Conservation (phyloP, 352 stramenopile species). For the Phytophthora uliginosa region DNA sequence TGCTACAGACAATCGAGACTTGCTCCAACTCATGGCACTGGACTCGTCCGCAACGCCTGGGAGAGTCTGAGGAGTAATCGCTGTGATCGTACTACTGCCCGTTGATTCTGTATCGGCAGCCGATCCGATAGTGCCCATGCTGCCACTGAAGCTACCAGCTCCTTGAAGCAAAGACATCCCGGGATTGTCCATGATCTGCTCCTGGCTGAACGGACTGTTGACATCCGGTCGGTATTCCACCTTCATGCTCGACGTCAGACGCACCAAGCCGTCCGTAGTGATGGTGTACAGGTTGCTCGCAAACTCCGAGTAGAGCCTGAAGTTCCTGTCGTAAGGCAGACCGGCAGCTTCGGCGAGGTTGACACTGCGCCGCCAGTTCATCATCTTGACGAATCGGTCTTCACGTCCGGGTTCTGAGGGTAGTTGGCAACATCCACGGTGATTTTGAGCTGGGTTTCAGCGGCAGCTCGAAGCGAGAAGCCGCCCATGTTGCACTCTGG, state of each 20-base stretch:
- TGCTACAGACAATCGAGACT: not conserved
- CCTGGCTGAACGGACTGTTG: slow-evolving; percentile 34
- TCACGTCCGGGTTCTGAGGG: slow-evolving; percentile 19
- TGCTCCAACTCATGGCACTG: not conserved
- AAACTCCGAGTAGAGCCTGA: slow-evolving; percentile 57
- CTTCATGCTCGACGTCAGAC: slow-evolving; percentile 48
- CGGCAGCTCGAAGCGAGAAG: slow-evolving; percentile 42
- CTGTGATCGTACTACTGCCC: slow-evolving; percentile 5
- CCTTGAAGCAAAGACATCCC: slow-evolving; percentile 15
- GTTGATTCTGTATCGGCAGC: slow-evolving; percentile 5
- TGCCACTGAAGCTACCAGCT: slow-evolving; percentile 2
- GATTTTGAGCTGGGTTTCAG: slow-evolving; percentile 57
- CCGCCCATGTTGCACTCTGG: slow-evolving; percentile 51
- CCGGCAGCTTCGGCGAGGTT: slow-evolving; percentile 52
- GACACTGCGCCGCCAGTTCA: slow-evolving; percentile 64
- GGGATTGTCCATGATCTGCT: slow-evolving; percentile 25
- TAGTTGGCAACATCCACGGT: slow-evolving; percentile 42
- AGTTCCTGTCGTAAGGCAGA: slow-evolving; percentile 57
- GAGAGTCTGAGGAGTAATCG: slow-evolving; percentile 3
- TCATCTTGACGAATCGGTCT: slow-evolving; percentile 58
- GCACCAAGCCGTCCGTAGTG: slow-evolving; percentile 51
- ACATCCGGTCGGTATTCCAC: slow-evolving; percentile 47
- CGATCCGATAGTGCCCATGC: not conserved
- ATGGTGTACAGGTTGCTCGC: slow-evolving; percentile 49
- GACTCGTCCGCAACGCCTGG: slow-evolving; percentile 13